A percentile compares a stretch with the other conserved stretches of the same genome.
phyloP scores from a whole-genome alignment of 129 eudicot genomes.

The Sambucus nigra region DNA sequence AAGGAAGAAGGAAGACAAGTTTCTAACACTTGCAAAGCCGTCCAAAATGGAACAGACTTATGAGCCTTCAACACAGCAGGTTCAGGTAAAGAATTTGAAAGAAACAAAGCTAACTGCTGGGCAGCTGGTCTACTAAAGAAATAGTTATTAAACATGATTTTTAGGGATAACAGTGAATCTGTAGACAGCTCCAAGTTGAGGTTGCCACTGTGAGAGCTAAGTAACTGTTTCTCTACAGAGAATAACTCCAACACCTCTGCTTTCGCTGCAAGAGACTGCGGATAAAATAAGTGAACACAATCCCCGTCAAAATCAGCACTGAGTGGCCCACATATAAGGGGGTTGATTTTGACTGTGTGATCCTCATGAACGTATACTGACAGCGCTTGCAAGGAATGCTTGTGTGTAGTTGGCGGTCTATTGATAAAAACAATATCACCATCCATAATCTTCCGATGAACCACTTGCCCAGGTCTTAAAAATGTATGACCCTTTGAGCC shows the following conservation, averaged over 20 bases:
- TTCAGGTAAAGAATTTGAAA: slow-evolving; percentile 28
- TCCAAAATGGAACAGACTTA: slow-evolving; percentile 50
- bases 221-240: slow-evolving; percentile 84
- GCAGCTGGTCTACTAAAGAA: slow-evolving; percentile 43
- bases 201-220: slow-evolving; percentile 89
- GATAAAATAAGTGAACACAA: slow-evolving; percentile 81
- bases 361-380: slow-evolving; percentile 81
- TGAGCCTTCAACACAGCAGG: slow-evolving; percentile 46
- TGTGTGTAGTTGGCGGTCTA: slow-evolving; percentile 96
- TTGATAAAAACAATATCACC: slow-evolving; percentile 89
- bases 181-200: slow-evolving; percentile 76
- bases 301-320: slow-evolving; percentile 98
- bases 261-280: slow-evolving; percentile 88
- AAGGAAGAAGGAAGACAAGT: slow-evolving; percentile 51
- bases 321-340: slow-evolving; percentile 90
- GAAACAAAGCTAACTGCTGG: slow-evolving; percentile 66
- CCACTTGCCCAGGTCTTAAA: slow-evolving; percentile 75
- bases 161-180: slow-evolving; percentile 63
- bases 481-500: slow-evolving; percentile 97
- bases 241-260: slow-evolving; percentile 92
- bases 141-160: slow-evolving; percentile 38
- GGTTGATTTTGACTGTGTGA: slow-evolving; percentile 83
- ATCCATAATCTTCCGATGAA: slow-evolving; percentile 77
- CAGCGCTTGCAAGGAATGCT: slow-evolving; percentile 83
- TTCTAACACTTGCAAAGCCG: slow-evolving; percentile 61